Evolutionary conservation across 768 basidiomycete species (phyloP).

Genomic region (Lactifluus piperatus): DNA sequence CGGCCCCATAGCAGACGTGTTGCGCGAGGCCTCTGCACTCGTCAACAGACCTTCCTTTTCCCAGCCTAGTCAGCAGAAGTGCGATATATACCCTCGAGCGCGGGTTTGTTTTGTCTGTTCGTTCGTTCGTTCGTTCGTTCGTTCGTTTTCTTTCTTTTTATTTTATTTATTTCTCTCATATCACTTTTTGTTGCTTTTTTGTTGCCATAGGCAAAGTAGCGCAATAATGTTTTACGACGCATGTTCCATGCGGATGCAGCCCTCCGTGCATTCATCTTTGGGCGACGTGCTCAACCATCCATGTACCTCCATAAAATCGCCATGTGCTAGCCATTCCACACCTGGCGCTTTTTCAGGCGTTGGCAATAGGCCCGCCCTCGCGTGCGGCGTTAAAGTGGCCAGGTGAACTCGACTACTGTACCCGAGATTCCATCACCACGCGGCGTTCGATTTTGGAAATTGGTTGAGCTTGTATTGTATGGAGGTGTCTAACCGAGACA

Average conservation of each 20-base stretch:
- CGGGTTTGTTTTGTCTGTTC: too few species aligned
- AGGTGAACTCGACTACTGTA: neutral
- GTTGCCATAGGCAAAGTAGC: neutral
- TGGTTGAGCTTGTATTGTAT: neutral
- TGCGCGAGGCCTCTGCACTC: neutral
- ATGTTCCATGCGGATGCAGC: neutral
- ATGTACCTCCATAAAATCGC: neutral
- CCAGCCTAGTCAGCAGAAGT: neutral
- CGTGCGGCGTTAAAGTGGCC: neutral
- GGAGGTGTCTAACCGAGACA: neutral
- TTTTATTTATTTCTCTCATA: too few species aligned
- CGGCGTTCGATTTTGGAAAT: neutral
- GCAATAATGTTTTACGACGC: neutral
- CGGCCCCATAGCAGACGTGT: neutral
- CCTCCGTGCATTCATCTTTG: neutral
- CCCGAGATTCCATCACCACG: neutral
- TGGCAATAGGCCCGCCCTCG: neutral
- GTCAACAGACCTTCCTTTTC: neutral
- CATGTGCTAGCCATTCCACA: neutral
- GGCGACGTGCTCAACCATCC: neutral
- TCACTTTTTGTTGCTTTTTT: neutral
- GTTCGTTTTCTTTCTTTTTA: neutral
- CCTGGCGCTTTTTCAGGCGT: neutral
- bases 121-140: too few species aligned
- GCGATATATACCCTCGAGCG: neutral